phyloP scores from a whole-genome alignment of 805 yeast species.

The Millerago galiae region DNA sequence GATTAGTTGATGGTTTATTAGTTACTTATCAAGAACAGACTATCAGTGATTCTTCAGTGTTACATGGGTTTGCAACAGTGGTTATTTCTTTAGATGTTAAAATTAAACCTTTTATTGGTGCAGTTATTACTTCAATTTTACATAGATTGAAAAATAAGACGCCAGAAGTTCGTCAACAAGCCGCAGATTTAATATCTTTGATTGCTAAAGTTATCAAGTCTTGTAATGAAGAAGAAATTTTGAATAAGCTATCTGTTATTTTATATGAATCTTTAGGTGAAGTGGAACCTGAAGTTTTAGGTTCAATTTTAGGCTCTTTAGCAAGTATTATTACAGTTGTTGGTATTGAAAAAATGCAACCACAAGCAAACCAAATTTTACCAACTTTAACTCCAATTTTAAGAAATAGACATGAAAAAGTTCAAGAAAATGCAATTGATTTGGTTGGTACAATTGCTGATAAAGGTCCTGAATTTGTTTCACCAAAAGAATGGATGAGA shows the following conservation, averaged over 20 bases:
- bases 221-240: slow-evolving; percentile 57
- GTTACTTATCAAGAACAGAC: slow-evolving; percentile 79
- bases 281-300: slow-evolving; percentile 88
- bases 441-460: slow-evolving; percentile 80
- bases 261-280: slow-evolving; percentile 91
- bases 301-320: slow-evolving; percentile 73
- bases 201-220: slow-evolving; percentile 60
- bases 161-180: slow-evolving; percentile 71
- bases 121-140: slow-evolving; percentile 64
- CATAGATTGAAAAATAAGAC: slow-evolving; percentile 67
- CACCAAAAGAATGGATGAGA: slow-evolving; percentile 97
- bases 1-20: slow-evolving; percentile 73
- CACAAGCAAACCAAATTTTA: slow-evolving; percentile 74
- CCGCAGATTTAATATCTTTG: slow-evolving; percentile 68
- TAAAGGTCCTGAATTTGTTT: slow-evolving; percentile 70
- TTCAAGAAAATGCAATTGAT: slow-evolving; percentile 75
- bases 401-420: slow-evolving; percentile 83
- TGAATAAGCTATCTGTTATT: slow-evolving; percentile 66
- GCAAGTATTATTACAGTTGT: slow-evolving; percentile 53
- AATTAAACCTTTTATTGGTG: slow-evolving; percentile 63
- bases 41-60: slow-evolving; percentile 44
- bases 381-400: slow-evolving; percentile 90
- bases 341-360: slow-evolving; percentile 59
- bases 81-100: slow-evolving; percentile 56
- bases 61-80: slow-evolving; percentile 60